Evolutionary conservation across 192 early-diverging fungal species (phyloP), one percentile per base, ranked within the genome.

Genomic region (Mycoemilia scoparia): DNA sequence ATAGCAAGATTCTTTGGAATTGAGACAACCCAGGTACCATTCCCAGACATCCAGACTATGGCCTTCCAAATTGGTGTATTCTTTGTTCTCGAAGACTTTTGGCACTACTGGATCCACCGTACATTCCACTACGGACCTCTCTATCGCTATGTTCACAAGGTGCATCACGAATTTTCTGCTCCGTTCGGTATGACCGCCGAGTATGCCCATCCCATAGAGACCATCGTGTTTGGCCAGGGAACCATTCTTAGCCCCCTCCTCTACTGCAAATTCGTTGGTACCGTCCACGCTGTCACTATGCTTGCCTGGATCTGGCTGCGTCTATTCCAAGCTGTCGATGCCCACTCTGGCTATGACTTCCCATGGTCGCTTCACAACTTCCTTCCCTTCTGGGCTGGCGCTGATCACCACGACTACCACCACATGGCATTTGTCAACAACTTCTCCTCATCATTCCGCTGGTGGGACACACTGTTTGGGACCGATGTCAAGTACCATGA

Each of bases 331-430:
- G 72, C 82, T 12, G 69, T 91, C 18, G 87, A 87, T 44, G 76
- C 80, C 29, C 90, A 96, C 54, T 84, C 82, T 19, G 90, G 90
- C 3, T 96, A 89, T 49, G 82, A 90, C 43, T 96, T 91, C 43
- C 90, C 90, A 20, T 92, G 87, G 87, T 82, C 79, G 17, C 64
- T 88, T 43, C 78, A 76, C 43, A 70, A 86, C 66, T 74, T 70
- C 24, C 14, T 87, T 25, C 84, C 84, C 12, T 77, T 88, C 55
- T 89, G 87, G 85, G 82, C 82, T 2, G 85, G 86, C 8, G 71
- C 82, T 9, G 84, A 87, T 41, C 87, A 85, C 55, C 90, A 96
- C 48, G 90, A 96, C 50, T 85, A 78, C 53, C 90, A 96, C 54
- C 90, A 96, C 54, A 65, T 69, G 44, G 67, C 73, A 11, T 79